Evolutionary conservation across 2,329 filamentous ascomycete genomes (phyloP).

Genomic region (Colletotrichum tanaceti): DNA sequence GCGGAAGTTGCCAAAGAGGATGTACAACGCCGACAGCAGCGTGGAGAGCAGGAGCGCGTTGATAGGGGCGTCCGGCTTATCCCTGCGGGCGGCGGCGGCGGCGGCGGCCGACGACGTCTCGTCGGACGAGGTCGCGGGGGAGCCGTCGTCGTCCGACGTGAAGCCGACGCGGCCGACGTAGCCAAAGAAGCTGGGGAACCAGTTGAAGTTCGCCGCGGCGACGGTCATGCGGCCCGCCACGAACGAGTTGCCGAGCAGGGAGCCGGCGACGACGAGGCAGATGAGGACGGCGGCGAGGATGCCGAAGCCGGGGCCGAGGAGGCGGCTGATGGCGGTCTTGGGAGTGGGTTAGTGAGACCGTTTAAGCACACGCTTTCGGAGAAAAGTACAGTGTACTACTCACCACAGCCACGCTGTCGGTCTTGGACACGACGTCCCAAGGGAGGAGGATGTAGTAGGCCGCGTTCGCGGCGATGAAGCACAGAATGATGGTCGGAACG

Average conservation of each 20-base stretch:
- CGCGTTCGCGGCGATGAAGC: conserved; percentile 70
- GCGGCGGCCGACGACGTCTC: conserved; percentile 10
- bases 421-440: conserved; percentile 67
- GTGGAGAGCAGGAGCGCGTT: conserved; percentile 65
- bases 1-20: conserved; percentile 70
- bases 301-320: conserved; percentile 65
- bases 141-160: conserved; percentile 24
- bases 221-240: conserved; percentile 71
- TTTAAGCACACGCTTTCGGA: no score
- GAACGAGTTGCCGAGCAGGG: conserved; percentile 72
- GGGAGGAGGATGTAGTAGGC: conserved; percentile 73
- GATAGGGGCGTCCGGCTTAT: conserved; percentile 61
- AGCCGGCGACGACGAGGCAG: conserved; percentile 70
- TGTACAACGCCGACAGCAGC: conserved; percentile 65
- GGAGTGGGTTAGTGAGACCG: no score
- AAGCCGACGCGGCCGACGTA: conserved; percentile 58
- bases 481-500: conserved; percentile 68
- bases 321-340: conserved; percentile 64
- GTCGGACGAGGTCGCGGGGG: conserved; percentile 23
- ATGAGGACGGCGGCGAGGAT: conserved; percentile 67
- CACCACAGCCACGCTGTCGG: conserved; percentile 72
- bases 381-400: no score
- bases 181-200: conserved; percentile 61
- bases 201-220: conserved; percentile 64
- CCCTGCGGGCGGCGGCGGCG: conserved; percentile 15